Percentiles rank a stretch among this genome's conserved stretches.
These are phyloP conservation scores for Diplosphaera chodatii DNA, from an alignment of 139 green algal genomes.

Conservation along the genomic window DNA sequence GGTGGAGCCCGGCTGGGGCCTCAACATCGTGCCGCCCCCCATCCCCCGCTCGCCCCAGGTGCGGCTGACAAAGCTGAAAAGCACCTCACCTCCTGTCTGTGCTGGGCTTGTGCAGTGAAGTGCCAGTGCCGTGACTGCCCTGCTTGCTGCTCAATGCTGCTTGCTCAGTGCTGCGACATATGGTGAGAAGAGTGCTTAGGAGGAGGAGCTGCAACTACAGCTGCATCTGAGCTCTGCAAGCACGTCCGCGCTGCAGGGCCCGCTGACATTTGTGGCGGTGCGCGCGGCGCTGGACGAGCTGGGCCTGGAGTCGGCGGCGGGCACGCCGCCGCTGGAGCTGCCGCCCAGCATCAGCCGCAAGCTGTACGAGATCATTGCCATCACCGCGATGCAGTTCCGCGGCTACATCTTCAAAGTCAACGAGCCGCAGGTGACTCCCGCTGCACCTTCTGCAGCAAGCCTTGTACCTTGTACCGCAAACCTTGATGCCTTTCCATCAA, in stretches of 20 bases:
- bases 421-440: conserved; percentile 19
- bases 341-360: conserved; percentile 6
- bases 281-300: conserved; percentile 12
- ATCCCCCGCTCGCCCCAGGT: conserved; percentile 3
- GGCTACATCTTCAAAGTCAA: conserved; percentile 60
- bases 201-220: no score
- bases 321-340: neutral
- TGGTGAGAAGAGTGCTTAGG: no score
- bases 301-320: neutral
- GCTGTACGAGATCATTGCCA: conserved; percentile 55
- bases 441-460: no score
- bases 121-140: no score
- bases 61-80: no score
- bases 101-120: no score
- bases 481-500: no score
- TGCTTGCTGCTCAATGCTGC: no score
- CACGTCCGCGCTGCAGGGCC: neutral
- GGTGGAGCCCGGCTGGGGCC: conserved; percentile 27
- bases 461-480: no score
- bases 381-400: conserved; percentile 62
- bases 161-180: no score
- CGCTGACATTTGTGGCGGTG: conserved; percentile 39
- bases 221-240: no score
- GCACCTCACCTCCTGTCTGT: no score
- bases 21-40: conserved; percentile 42